These are phyloP conservation scores for Evansstolkia leycettana DNA, from an alignment of 495 filamentous ascomycete species.

Conservation along the genomic window DNA sequence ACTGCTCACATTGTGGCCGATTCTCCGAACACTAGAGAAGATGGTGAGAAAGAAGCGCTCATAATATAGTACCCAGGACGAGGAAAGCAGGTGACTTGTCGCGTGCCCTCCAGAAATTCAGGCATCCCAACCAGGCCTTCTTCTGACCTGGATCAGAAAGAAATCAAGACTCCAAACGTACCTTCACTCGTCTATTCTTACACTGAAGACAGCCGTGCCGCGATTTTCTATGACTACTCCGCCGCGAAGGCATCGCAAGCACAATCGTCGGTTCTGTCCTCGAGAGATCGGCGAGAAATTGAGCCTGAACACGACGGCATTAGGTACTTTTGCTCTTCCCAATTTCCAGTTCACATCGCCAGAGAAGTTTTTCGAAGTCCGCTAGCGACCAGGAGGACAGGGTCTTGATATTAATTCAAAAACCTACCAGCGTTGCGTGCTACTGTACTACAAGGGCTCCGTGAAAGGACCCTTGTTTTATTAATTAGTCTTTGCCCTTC, in stretches of 20 bases:
- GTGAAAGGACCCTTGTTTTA: no score
- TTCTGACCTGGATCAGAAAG: constrained; percentile 7
- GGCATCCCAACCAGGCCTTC: background rate
- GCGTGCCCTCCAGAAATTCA: constrained; percentile 1
- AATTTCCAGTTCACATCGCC: background rate
- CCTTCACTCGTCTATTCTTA: constrained; percentile 36
- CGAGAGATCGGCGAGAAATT: background rate
- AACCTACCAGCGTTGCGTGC: background rate
- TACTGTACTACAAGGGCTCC: background rate
- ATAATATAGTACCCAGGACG: background rate
- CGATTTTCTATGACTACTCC: constrained; percentile 29
- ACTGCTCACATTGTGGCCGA: background rate
- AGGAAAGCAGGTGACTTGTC: background rate
- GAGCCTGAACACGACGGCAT: background rate
- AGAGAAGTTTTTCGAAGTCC: background rate
- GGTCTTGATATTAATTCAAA: background rate
- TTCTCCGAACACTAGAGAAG: background rate
- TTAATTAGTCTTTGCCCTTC: no score
- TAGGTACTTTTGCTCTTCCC: background rate
- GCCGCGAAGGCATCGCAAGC: constrained; percentile 11
- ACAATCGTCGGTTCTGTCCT: background rate
- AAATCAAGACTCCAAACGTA: no score
- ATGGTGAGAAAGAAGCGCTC: background rate
- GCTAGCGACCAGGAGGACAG: background rate
- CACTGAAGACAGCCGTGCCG: constrained; percentile 35